A percentile compares a stretch with the other conserved stretches of the same genome.
These are phyloP conservation scores for Bacidia gigantensis DNA, from an alignment of 495 filamentous ascomycete genomes.

Conservation along the genomic window DNA sequence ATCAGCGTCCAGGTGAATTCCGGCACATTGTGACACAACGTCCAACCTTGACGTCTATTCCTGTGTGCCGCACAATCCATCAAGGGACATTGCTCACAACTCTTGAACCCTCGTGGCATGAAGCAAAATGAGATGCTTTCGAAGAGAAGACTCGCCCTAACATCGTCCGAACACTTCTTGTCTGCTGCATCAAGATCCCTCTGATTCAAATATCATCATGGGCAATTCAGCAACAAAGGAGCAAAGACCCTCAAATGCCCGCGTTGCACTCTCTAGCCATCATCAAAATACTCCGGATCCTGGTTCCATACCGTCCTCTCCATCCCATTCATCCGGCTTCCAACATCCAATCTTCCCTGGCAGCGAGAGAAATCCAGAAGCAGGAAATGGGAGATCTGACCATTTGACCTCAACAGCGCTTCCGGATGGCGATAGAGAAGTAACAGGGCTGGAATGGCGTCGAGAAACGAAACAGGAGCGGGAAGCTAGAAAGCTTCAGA, in stretches of 20 bases:
- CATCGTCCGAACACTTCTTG: no score
- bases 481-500: conserved; percentile 72
- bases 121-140: no score
- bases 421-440: conserved; percentile 28
- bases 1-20: no score
- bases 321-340: conserved; percentile 14
- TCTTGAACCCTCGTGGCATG: no score
- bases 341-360: conserved; percentile 9
- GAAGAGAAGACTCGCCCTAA: no score
- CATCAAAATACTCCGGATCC: conserved; percentile 12
- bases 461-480: conserved; percentile 84
- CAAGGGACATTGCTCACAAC: no score
- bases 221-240: conserved; percentile 51
- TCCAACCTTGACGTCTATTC: no score
- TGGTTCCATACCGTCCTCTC: conserved; percentile 16
- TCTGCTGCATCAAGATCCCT: no score
- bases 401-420: conserved; percentile 42
- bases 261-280: conserved; percentile 14
- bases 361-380: conserved; percentile 24
- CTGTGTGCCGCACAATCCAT: no score
- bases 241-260: conserved; percentile 27
- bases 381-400: conserved; percentile 40
- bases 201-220: no score
- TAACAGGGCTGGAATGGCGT: conserved; percentile 36
- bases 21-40: no score